phyloP scores from a whole-genome alignment of 345 rosid genomes.

The Lagerstroemia speciosa region DNA sequence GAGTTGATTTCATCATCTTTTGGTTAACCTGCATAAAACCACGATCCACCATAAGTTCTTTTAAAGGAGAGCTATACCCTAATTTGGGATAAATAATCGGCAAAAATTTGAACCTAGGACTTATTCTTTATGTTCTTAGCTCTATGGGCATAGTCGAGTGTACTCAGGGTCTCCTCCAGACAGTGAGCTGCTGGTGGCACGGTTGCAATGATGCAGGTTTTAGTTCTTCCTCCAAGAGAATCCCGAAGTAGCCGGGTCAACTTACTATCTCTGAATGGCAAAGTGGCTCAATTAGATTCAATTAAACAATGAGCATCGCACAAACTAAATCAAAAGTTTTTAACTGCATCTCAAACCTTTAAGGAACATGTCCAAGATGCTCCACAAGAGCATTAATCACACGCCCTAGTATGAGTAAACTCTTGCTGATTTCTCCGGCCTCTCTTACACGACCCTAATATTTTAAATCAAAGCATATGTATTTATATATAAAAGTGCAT shows the following conservation, averaged over 20 bases:
- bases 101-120: slow-evolving; percentile 63
- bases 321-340: slow-evolving; percentile 21
- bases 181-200: slow-evolving; percentile 99
- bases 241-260: slow-evolving; percentile 95
- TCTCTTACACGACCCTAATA: slow-evolving; percentile 93
- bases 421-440: slow-evolving; percentile 99
- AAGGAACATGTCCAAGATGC: slow-evolving; percentile 96
- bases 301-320: not conserved
- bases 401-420: slow-evolving; percentile 91
- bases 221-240: slow-evolving; percentile 98
- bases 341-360: slow-evolving; percentile 21
- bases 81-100: not conserved
- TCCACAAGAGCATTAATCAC: slow-evolving; percentile 98
- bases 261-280: slow-evolving; percentile 79
- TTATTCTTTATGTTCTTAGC: slow-evolving; percentile 92
- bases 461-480: not conserved
- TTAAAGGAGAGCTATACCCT: not conserved
- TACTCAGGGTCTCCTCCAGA: slow-evolving; percentile 91
- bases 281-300: slow-evolving; percentile 2
- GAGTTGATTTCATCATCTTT: slow-evolving; percentile 99
- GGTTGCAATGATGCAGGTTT: slow-evolving; percentile 97
- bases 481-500: not conserved
- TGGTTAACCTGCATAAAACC: slow-evolving; percentile 59
- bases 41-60: not conserved
- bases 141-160: slow-evolving; percentile 96